phyloP scores from a whole-genome alignment of 495 filamentous ascomycete genomes.

The Podospora bellae-mahoneyi region DNA sequence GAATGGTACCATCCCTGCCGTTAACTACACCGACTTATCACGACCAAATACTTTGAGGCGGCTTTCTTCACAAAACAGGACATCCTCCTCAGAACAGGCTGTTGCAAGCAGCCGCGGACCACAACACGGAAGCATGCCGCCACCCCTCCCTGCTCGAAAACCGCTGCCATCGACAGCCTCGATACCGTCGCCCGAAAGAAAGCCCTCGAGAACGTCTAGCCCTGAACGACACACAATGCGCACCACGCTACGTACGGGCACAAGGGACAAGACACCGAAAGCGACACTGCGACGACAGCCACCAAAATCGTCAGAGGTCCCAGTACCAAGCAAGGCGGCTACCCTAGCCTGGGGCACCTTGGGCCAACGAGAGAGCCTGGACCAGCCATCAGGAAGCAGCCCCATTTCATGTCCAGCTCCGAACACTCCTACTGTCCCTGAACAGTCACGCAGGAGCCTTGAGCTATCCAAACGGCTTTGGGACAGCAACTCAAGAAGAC shows the following conservation, averaged over 20 bases:
- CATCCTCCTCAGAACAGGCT: conserved; percentile 48
- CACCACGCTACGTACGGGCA: conserved; percentile 69
- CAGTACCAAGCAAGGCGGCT: conserved; percentile 77
- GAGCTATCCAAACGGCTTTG: conserved; percentile 33
- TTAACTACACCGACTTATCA: conserved; percentile 72
- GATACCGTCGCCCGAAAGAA: conserved; percentile 32
- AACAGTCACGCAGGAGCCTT: conserved; percentile 28
- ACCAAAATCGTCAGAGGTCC: conserved; percentile 36
- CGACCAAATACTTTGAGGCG: conserved; percentile 64
- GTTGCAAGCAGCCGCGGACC: conserved; percentile 24
- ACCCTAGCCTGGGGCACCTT: conserved; percentile 74
- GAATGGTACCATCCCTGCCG: conserved; percentile 73
- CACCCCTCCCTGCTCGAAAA: conserved; percentile 34
- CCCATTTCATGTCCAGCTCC: conserved; percentile 19
- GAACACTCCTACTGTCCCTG: conserved; percentile 22
- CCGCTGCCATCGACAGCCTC: conserved; percentile 23
- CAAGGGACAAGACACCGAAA: conserved; percentile 57
- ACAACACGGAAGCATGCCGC: conserved; percentile 23
- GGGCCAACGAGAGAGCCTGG: conserved; percentile 24
- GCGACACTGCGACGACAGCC: conserved; percentile 42
- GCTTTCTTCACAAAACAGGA: conserved; percentile 49
- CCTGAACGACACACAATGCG: conserved; percentile 83
- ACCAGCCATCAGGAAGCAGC: conserved; percentile 8
- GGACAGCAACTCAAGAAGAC: conserved; percentile 46
- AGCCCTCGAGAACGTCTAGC: conserved; percentile 64